Percentiles rank a stretch among this genome's conserved stretches.
phyloP scores from a whole-genome alignment of 2,329 filamentous ascomycete species.

The Endothia cerciana region DNA sequence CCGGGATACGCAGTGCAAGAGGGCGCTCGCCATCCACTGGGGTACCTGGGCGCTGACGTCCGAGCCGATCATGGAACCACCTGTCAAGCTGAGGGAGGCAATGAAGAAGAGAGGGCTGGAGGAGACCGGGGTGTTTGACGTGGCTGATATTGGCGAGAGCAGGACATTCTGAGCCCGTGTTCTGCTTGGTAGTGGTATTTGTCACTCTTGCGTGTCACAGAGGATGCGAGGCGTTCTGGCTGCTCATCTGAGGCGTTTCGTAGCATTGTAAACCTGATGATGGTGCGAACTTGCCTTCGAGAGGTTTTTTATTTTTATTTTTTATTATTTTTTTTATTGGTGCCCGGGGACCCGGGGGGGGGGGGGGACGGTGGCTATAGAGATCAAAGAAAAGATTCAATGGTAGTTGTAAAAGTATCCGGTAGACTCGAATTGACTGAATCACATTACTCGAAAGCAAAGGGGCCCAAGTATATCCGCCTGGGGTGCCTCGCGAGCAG shows the following conservation, averaged over 20 bases:
- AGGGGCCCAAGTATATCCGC: too few relatives aligned
- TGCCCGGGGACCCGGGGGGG: too few relatives aligned
- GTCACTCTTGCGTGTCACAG: neutral
- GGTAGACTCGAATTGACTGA: too few relatives aligned
- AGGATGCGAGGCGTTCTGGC: neutral
- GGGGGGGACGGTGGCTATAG: too few relatives aligned
- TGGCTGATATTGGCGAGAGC: constrained; percentile 84
- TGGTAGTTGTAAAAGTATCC: too few relatives aligned
- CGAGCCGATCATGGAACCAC: constrained; percentile 86
- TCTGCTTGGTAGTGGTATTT: neutral
- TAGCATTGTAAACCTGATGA: neutral
- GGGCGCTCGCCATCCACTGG: constrained; percentile 89
- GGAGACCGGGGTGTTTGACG: constrained; percentile 77
- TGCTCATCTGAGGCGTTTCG: neutral
- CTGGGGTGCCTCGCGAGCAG: too few relatives aligned
- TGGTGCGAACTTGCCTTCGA: too few relatives aligned
- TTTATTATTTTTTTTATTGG: too few relatives aligned
- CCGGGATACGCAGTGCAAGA: constrained; percentile 75
- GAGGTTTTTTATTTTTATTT: too few relatives aligned
- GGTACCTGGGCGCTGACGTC: constrained; percentile 85
- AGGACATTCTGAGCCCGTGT: constrained; percentile 64
- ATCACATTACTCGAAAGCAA: too few relatives aligned
- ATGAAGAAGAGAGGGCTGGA: constrained; percentile 67
- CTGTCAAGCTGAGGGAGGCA: constrained; percentile 71
- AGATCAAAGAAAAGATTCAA: too few relatives aligned